Conservation (phyloP, 2,329 filamentous ascomycete species). For the Hypoxylon sp. region DNA sequence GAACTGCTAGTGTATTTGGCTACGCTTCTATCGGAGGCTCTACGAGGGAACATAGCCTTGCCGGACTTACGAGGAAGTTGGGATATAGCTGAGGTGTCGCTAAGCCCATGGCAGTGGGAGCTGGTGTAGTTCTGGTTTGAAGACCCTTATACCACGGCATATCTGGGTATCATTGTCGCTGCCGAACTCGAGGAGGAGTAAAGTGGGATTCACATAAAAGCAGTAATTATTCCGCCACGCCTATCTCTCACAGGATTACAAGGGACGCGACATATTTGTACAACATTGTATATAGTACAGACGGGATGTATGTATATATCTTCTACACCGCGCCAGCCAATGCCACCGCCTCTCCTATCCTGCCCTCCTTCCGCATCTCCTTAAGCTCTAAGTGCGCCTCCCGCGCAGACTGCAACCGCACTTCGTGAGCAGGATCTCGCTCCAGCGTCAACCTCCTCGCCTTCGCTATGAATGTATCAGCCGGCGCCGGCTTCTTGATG, state of each 20-base stretch:
- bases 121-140: background rate
- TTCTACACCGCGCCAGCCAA: constrained; percentile 31
- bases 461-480: constrained; percentile 61
- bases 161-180: background rate
- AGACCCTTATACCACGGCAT: background rate
- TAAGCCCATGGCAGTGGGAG: background rate
- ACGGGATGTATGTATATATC: constrained; percentile 13
- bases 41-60: background rate
- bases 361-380: constrained; percentile 58
- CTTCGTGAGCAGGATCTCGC: constrained; percentile 61
- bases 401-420: constrained; percentile 62
- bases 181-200: background rate
- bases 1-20: background rate
- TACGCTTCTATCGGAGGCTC: background rate
- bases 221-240: constrained; percentile 6
- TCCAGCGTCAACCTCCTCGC: constrained; percentile 58
- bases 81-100: background rate
- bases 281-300: constrained; percentile 50
- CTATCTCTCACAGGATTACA: background rate
- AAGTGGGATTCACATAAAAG: background rate
- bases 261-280: constrained; percentile 44
- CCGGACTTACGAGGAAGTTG: background rate
- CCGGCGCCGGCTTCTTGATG: constrained; percentile 79
- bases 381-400: constrained; percentile 66
- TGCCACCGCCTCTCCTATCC: constrained; percentile 52